Conservation (phyloP, 768 basidiomycete genomes). For the Boletus vermiculosoides region DNA sequence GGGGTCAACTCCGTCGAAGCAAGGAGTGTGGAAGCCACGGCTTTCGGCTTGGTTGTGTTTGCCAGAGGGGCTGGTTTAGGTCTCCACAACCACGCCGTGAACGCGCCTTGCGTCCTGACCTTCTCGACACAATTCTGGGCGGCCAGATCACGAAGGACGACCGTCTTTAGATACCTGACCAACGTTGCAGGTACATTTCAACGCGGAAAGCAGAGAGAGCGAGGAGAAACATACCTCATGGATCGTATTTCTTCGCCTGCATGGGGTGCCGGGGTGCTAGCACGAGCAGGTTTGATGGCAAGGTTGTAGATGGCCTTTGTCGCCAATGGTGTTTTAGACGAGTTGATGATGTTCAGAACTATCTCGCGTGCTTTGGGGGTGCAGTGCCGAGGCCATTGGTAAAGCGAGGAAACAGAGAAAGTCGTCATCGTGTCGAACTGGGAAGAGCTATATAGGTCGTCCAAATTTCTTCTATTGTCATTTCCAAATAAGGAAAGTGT, state of each 20-base stretch:
- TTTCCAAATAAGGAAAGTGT: conserved; percentile 2
- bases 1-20: conserved; percentile 16
- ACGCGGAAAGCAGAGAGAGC: background rate
- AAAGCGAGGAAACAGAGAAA: conserved; percentile 19
- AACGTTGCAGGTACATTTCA: background rate
- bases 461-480: background rate
- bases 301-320: conserved; percentile 30
- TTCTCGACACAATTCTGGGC: conserved; percentile 44
- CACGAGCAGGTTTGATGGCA: conserved; percentile 12
- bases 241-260: conserved; percentile 54
- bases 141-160: conserved; percentile 48
- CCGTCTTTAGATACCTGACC: conserved; percentile 53
- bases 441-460: too few species aligned
- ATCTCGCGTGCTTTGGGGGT: conserved; percentile 23
- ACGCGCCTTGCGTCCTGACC: conserved; percentile 33
- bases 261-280: conserved; percentile 35
- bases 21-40: background rate
- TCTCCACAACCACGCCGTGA: conserved; percentile 45
- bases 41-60: background rate
- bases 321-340: conserved; percentile 23
- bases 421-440: conserved; percentile 6
- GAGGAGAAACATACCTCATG: conserved; percentile 39
- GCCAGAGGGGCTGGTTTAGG: conserved; percentile 1
- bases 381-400: conserved; percentile 24
- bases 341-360: conserved; percentile 21